A percentile compares a stretch with the other conserved stretches of the same genome.
Conservation (phyloP, 768 basidiomycete genomes). For the Pisolithus sp. region DNA sequence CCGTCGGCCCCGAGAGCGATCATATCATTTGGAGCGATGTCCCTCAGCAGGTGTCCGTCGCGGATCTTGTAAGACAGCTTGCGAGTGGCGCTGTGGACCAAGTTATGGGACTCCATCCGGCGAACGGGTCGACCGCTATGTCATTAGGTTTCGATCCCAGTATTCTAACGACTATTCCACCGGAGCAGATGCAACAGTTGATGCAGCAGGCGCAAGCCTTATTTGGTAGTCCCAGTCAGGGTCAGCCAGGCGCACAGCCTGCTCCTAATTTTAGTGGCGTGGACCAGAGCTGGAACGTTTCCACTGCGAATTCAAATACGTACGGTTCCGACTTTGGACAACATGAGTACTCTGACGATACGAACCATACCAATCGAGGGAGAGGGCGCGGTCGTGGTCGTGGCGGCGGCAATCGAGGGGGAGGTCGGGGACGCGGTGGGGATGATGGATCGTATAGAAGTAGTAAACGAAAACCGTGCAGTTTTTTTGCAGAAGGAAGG, state of each 20-base stretch:
- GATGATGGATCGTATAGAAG: constrained; percentile 63
- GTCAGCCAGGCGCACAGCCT: constrained; percentile 27
- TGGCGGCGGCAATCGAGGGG: constrained; percentile 57
- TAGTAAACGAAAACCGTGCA: constrained; percentile 85
- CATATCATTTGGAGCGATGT: constrained; percentile 55
- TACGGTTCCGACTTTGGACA: constrained; percentile 38
- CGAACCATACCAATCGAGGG: constrained; percentile 29
- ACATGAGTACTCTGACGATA: constrained; percentile 42
- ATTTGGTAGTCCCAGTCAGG: constrained; percentile 14
- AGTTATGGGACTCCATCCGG: constrained; percentile 28
- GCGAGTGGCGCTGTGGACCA: constrained; percentile 39
- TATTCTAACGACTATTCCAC: constrained; percentile 36
- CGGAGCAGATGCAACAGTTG: constrained; percentile 61
- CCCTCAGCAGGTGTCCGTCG: constrained; percentile 42
- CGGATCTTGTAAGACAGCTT: constrained; percentile 65
- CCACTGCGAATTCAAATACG: constrained; percentile 33
- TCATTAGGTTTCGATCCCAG: constrained; percentile 37
- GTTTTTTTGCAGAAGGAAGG: constrained; percentile 89
- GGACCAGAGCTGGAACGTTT: constrained; percentile 34
- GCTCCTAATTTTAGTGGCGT: constrained; percentile 29
- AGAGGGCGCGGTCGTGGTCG: constrained; percentile 50
- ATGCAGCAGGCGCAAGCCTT: constrained; percentile 39
- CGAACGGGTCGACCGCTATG: constrained; percentile 21
- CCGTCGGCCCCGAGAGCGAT: constrained; percentile 62
- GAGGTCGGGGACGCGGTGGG: constrained; percentile 26